Percentiles rank a stretch among this genome's conserved stretches.
Evolutionary conservation across 2,329 filamentous ascomycete genomes (phyloP).

Genomic region (Coniochaeta prunicola): DNA sequence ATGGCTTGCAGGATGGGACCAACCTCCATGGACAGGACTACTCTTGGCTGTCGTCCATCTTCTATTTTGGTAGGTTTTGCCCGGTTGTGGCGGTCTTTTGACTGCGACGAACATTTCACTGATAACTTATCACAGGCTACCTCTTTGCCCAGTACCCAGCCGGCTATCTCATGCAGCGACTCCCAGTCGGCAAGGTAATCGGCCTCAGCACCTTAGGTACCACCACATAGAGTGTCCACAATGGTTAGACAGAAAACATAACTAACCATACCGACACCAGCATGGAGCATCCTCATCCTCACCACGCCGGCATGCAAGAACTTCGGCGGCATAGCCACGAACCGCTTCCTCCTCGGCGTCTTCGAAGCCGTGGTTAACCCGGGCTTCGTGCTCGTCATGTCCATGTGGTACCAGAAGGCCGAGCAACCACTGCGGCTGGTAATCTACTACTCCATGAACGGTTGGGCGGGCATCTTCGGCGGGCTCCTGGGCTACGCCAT

Average conservation of each 20-base stretch:
- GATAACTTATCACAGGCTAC: conserved; percentile 25
- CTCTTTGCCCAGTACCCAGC: conserved; percentile 37
- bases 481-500: conserved; percentile 51
- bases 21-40: conserved; percentile 42
- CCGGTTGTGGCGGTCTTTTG: background rate
- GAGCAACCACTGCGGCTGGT: conserved; percentile 46
- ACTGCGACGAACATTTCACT: background rate
- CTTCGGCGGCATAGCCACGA: conserved; percentile 46
- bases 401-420: conserved; percentile 40
- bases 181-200: conserved; percentile 42
- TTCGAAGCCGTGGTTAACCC: conserved; percentile 52
- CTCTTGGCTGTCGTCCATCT: conserved; percentile 32
- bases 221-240: background rate
- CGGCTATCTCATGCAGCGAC: conserved; percentile 35
- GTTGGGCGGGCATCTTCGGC: conserved; percentile 55
- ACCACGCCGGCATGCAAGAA: conserved; percentile 43
- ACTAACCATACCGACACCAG: background rate
- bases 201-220: conserved; percentile 28
- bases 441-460: conserved; percentile 48
- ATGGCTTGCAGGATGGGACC: conserved; percentile 37
- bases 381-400: conserved; percentile 48
- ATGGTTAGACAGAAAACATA: background rate
- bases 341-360: conserved; percentile 49
- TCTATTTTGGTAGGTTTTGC: conserved; percentile 13
- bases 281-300: conserved; percentile 40